Conservation (phyloP, 352 stramenopile genomes). For the Globisporangium takayamanum region DNA sequence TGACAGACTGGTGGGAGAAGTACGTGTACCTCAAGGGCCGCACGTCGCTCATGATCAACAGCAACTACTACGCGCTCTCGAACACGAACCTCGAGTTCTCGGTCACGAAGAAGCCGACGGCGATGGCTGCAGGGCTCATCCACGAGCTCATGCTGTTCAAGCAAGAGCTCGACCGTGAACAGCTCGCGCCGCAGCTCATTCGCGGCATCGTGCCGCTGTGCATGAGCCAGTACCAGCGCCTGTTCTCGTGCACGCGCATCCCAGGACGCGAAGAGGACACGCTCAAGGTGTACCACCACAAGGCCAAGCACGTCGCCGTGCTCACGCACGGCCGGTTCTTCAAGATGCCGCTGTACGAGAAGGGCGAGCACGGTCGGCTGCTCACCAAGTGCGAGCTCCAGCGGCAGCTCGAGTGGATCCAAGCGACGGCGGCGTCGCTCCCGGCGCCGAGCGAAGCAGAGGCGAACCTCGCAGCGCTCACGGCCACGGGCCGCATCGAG, state of each 20-base stretch:
- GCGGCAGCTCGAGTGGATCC: slow-evolving; percentile 72
- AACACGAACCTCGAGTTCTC: slow-evolving; percentile 54
- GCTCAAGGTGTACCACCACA: slow-evolving; percentile 63
- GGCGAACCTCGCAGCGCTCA: slow-evolving; percentile 72
- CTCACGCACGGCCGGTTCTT: slow-evolving; percentile 83
- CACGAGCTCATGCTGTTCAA: slow-evolving; percentile 87
- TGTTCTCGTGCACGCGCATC: slow-evolving; percentile 88
- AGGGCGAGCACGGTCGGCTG: slow-evolving; percentile 66
- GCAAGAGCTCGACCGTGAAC: slow-evolving; percentile 78
- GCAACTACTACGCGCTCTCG: slow-evolving; percentile 88
- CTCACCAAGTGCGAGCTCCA: slow-evolving; percentile 77
- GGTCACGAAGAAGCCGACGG: slow-evolving; percentile 50
- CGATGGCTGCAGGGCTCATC: slow-evolving; percentile 59
- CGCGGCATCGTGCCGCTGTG: slow-evolving; percentile 84
- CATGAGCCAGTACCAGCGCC: slow-evolving; percentile 88
- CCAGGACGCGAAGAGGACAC: slow-evolving; percentile 80
- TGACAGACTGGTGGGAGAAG: slow-evolving; percentile 89
- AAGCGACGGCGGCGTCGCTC: slow-evolving; percentile 34
- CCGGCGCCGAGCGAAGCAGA: slow-evolving; percentile 27
- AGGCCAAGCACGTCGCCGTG: slow-evolving; percentile 86
- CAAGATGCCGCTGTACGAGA: slow-evolving; percentile 83
- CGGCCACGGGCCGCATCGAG: slow-evolving; percentile 71
- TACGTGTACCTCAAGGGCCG: slow-evolving; percentile 87
- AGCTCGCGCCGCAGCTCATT: slow-evolving; percentile 75
- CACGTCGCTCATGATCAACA: slow-evolving; percentile 89